Conservation (phyloP, 768 basidiomycete genomes). For the Suillus cothurnatus region DNA sequence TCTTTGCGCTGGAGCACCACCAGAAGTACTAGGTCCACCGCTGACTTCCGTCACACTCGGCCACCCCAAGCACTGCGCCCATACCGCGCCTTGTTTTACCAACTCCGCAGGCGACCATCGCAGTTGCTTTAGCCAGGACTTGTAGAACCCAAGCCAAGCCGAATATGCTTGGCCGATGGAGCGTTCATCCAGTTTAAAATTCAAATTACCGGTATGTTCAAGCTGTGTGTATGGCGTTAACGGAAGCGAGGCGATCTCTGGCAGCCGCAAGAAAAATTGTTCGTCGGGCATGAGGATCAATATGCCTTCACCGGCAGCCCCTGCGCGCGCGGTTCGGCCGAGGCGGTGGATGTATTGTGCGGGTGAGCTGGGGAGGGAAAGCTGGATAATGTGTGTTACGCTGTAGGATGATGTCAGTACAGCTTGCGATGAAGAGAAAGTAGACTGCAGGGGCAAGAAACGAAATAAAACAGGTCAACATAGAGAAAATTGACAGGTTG, state of each 20-base stretch:
- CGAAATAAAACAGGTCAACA: background rate
- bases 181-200: slow-evolving; percentile 34
- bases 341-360: slow-evolving; percentile 84
- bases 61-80: slow-evolving; percentile 4
- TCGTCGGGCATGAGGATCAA: slow-evolving; percentile 58
- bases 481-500: background rate
- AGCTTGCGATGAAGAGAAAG: background rate
- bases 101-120: slow-evolving; percentile 42
- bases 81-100: slow-evolving; percentile 36
- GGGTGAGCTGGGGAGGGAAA: slow-evolving; percentile 65
- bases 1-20: background rate
- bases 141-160: slow-evolving; percentile 62
- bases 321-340: slow-evolving; percentile 77
- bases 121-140: slow-evolving; percentile 38
- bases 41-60: background rate
- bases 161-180: slow-evolving; percentile 54
- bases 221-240: slow-evolving; percentile 36
- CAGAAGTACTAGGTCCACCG: background rate
- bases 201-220: slow-evolving; percentile 28
- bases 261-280: slow-evolving; percentile 44
- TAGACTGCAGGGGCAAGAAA: background rate
- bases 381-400: slow-evolving; percentile 61
- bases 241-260: slow-evolving; percentile 42
- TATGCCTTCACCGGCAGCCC: slow-evolving; percentile 59
- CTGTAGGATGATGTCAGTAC: slow-evolving; percentile 26